These are phyloP conservation scores for Cryphonectria nitschkei DNA, from an alignment of 2,329 filamentous ascomycete genomes.

Conservation along the genomic window DNA sequence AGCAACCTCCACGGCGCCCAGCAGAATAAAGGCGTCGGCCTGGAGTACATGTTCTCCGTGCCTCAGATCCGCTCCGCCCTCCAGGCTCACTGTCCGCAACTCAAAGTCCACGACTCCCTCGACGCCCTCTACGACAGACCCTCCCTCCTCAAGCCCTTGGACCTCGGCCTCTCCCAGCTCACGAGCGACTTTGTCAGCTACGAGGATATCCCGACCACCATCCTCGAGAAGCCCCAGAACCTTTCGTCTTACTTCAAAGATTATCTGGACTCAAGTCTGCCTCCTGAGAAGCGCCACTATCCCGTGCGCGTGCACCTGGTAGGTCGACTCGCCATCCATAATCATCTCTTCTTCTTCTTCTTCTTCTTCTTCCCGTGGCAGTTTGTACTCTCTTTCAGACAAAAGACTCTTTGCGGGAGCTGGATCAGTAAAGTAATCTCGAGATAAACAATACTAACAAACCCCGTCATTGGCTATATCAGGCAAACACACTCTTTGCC, in stretches of 20 bases:
- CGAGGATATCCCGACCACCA: conserved; percentile 27
- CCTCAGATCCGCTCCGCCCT: conserved; percentile 39
- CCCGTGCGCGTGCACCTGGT: conserved; percentile 41
- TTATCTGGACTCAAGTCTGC: conserved; percentile 35
- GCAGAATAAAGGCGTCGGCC: conserved; percentile 35
- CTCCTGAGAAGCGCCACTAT: conserved; percentile 35
- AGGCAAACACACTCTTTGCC: conserved; percentile 32
- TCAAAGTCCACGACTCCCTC: conserved; percentile 41
- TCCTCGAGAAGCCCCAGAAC: conserved; percentile 33
- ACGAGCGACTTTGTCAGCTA: conserved; percentile 30
- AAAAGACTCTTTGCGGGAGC: too few species aligned
- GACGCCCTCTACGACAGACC: conserved; percentile 42
- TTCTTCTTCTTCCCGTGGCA: too few species aligned
- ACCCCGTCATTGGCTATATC: background rate
- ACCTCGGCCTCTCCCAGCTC: conserved; percentile 34
- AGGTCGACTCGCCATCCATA: background rate
- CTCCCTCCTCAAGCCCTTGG: conserved; percentile 33
- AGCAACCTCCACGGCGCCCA: conserved; percentile 33
- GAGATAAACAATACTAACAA: background rate
- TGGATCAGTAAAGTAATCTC: too few species aligned
- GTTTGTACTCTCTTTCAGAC: too few species aligned
- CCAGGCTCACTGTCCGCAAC: conserved; percentile 40
- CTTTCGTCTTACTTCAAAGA: conserved; percentile 34
- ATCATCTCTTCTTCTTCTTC: background rate
- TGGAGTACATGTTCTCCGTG: conserved; percentile 43